Base-by-base conservation (phyloP, 192 early-diverging fungal species). In the Phlyctochytrium planicorne region DNA sequence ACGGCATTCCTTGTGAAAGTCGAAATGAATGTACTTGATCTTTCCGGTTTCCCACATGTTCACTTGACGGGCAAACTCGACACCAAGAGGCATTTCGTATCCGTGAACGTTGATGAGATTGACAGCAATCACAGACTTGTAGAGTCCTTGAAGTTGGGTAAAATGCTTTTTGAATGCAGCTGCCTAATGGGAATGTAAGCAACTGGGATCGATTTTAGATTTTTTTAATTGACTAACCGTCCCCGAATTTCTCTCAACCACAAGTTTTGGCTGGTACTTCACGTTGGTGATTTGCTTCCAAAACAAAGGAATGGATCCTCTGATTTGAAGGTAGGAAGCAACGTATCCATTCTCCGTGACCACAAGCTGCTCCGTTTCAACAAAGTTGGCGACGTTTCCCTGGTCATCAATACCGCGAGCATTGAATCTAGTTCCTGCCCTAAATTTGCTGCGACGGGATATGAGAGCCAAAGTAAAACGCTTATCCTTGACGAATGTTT, bases 1-100 rank as follows among this genome's bases (percentile, higher is more conserved):
- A 66, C 90, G 87, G 78, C 95, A 97, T 77, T 99, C 94, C 35
- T 91, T 79, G 73, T 99, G 97, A 74, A 99, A 99, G 73, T 99
- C 97, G 85, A 97, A 99, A 69, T 96, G 93, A 65, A 80, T 88
- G 68, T 99, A 85, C 47, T 78, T 67, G 16, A 87, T 66, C 32
- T 65, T 30, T 2, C 67, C 68, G 34, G 86, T 80, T 55, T 72
- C 73, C 27, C 81, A 61, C 30, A 60, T 27, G 32, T 80, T 73
- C 24, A 94, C 86, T 2, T 85, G 74, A 55, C 85, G 76, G 30
- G 82, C 79, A 83, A 93, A 99, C 3, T 90, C 90, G 30, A 88
- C 84, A 35, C 89, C 91, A 78, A 99, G 82, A 3, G 84, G 87
- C 50, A 82, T 81, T 74, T 99, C 97, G 76, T 94, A 96, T 23